A percentile compares a stretch with the other conserved stretches of the same genome.
Evolutionary conservation across 2,329 filamentous ascomycete species (phyloP).

Genomic region (Thermoascus crustaceus): DNA sequence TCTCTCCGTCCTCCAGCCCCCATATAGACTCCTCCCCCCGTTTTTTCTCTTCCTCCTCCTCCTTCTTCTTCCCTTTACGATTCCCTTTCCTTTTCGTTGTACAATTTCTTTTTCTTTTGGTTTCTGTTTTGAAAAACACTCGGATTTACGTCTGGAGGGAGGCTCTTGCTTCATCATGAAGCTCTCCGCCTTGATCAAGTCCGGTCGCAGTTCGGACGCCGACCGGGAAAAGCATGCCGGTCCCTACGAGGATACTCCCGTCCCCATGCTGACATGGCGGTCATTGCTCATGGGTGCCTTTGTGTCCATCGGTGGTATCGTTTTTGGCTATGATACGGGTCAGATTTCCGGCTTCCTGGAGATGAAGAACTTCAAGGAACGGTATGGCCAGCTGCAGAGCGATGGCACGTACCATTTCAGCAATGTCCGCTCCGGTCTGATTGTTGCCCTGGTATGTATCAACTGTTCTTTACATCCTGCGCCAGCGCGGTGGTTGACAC

Average conservation of each 20-base stretch:
- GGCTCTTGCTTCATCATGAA: too few species aligned
- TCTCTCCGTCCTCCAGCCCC: too few species aligned
- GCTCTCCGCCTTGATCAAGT: too few species aligned
- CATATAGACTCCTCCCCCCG: too few species aligned
- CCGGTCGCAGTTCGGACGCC: too few species aligned
- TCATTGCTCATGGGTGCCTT: slow-evolving; percentile 36
- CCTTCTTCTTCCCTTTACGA: too few species aligned
- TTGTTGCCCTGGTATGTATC: slow-evolving; percentile 31
- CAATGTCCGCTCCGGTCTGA: slow-evolving; percentile 35
- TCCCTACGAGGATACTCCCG: slow-evolving; percentile 15
- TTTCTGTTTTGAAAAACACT: too few species aligned
- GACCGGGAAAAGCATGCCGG: slow-evolving; percentile 2
- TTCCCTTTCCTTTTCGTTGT: too few species aligned
- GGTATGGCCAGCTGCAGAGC: slow-evolving; percentile 25
- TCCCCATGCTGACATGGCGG: slow-evolving; percentile 29
- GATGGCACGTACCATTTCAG: slow-evolving; percentile 30
- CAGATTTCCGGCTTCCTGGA: slow-evolving; percentile 38
- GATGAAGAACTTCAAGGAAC: slow-evolving; percentile 33
- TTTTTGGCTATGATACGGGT: slow-evolving; percentile 37
- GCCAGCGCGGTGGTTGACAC: too few species aligned
- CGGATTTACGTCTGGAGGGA: too few species aligned
- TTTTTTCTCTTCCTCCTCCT: too few species aligned
- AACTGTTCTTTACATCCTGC: background rate
- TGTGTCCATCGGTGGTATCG: slow-evolving; percentile 40
- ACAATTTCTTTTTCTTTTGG: too few species aligned